phyloP scores from a whole-genome alignment of 2,329 filamentous ascomycete genomes.

The Neopestalotiopsis rosae region DNA sequence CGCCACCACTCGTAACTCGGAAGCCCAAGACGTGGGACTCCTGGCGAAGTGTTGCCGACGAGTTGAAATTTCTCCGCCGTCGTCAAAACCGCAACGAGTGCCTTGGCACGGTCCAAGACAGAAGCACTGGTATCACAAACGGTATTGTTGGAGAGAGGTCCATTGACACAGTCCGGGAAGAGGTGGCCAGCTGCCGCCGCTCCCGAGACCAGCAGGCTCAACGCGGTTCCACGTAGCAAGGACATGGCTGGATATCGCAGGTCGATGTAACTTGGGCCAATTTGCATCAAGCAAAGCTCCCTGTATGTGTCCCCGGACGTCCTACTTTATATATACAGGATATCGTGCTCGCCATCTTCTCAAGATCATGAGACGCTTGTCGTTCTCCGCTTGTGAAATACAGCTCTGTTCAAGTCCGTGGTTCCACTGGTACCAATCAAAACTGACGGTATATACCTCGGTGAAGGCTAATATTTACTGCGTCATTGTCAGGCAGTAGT shows the following conservation, averaged over 20 bases:
- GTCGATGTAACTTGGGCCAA: neutral
- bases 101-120: conserved; percentile 26
- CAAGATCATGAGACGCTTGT: neutral
- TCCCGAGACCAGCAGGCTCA: conserved; percentile 27
- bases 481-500: neutral
- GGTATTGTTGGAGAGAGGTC: conserved; percentile 28
- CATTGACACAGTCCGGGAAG: conserved; percentile 30
- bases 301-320: neutral
- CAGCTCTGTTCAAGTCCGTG: neutral
- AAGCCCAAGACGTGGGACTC: conserved; percentile 61
- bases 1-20: conserved; percentile 65
- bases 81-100: conserved; percentile 29
- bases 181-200: conserved; percentile 29
- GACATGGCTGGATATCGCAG: conserved; percentile 21
- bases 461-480: conserved; percentile 1
- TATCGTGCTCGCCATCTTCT: neutral
- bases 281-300: neutral
- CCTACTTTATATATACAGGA: neutral
- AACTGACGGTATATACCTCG: neutral
- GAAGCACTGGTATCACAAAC: conserved; percentile 29
- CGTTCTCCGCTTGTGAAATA: neutral
- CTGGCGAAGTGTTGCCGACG: conserved; percentile 41
- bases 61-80: conserved; percentile 30
- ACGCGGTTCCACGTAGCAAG: conserved; percentile 21
- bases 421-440: neutral